Percentiles rank a stretch among this genome's conserved stretches.
Evolutionary conservation across 192 early-diverging fungal genomes (phyloP).

Genomic region (Obelidium mucronatum): DNA sequence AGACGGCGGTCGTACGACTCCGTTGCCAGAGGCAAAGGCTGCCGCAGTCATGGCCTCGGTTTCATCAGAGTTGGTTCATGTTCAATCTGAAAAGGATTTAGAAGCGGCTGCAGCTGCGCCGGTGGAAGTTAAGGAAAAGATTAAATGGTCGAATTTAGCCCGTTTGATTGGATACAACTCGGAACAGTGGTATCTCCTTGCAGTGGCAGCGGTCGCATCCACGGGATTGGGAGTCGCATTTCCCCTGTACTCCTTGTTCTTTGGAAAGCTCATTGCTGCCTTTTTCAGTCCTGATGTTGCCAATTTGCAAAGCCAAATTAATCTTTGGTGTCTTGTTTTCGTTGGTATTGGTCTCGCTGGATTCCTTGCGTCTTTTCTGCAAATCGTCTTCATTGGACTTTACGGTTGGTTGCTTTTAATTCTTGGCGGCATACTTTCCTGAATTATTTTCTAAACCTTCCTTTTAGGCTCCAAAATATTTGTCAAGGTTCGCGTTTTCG

Average conservation of each 20-base stretch:
- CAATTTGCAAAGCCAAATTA: constrained; percentile 36
- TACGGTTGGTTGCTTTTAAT: constrained; percentile 72
- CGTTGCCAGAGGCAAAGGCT: not conserved
- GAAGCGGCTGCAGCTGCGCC: not conserved
- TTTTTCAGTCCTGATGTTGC: constrained; percentile 30
- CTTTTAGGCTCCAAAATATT: constrained; percentile 19
- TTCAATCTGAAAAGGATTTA: not conserved
- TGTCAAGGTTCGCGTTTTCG: constrained; percentile 58
- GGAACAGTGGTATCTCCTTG: constrained; percentile 5
- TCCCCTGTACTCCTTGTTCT: constrained; percentile 77
- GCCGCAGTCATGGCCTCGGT: not conserved
- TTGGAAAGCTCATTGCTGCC: constrained; percentile 46
- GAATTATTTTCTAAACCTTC: not conserved
- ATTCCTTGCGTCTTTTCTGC: constrained; percentile 61
- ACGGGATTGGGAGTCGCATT: constrained; percentile 17
- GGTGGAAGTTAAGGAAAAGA: constrained; percentile 9
- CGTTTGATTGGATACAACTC: constrained; percentile 21
- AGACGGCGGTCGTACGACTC: not conserved
- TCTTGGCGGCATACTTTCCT: too few relatives aligned
- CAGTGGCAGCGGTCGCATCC: not conserved
- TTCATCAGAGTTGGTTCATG: not conserved
- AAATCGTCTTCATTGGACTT: constrained; percentile 60
- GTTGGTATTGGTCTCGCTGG: constrained; percentile 57
- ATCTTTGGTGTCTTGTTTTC: constrained; percentile 67
- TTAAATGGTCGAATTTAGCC: not conserved